Base-by-base conservation (phyloP, 495 filamentous ascomycete species). In the Penicillium desertorum region DNA sequence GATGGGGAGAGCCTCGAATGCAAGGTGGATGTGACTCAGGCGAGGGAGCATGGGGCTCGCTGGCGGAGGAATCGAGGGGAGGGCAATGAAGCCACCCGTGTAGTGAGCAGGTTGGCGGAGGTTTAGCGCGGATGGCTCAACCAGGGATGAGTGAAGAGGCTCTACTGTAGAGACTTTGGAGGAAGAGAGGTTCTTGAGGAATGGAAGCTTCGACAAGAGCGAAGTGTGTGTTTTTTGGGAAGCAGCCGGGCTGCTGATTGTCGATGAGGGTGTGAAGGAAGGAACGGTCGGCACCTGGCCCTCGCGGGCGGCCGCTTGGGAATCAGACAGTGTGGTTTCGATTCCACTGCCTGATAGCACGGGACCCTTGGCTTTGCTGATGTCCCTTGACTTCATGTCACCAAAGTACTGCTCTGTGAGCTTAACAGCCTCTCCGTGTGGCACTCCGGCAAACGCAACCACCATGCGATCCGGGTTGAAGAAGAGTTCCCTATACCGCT, bases 1-100 rank as follows among this genome's bases (percentile, higher is more conserved):
- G 65, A 98, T 96, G 45, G 92, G 89, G 54, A 96, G 85, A 32
- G 92, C 92, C 79, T 99, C 94, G 67, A 99, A 98, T 56, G 90
- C 91, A 59, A 98, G 81, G 75, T 98, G 91, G 57, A 98, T 89
- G 67, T 98, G 87, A 39, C 88, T 93, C 70, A 96, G 83, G 32
- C 84, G 80, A 34, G 89, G 92, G n/a, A 90, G 77, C 62, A 88
- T 85, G 17, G 87, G 87, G 70, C 90, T 94, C 0, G 83, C 74
- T 0, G 92, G 87, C 0, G 86, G 83, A 12, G 91, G 88, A 30
- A 92, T 85, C 0, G 87, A 81, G 0, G 93, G 91, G 14, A 98
- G 84, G 6, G 88, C 83, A 41, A 96, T 82, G 73, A 95, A 91
- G 34, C 95, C 94, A 63, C 95, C 94, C 5, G 94, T 98, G 71